phyloP scores from a whole-genome alignment of 306 rosid species.

The Trichosanthes cucumerina region DNA sequence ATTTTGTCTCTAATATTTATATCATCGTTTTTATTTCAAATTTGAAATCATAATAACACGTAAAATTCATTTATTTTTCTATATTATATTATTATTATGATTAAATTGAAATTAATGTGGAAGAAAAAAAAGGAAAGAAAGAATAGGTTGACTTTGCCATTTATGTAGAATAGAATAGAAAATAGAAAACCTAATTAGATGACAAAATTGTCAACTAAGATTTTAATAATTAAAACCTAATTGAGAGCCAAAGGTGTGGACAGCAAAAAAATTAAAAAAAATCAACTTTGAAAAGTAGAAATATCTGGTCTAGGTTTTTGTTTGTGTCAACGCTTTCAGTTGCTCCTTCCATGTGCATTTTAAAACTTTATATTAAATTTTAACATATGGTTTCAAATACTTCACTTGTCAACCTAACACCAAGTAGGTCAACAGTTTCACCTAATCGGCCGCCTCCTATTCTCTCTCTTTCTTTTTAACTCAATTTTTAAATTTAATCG shows the following conservation, averaged over 20 bases:
- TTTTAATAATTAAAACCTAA: background rate
- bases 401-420: background rate
- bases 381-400: background rate
- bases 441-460: background rate
- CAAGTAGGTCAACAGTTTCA: conserved; percentile 8
- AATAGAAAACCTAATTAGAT: background rate
- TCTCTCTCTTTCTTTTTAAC: background rate
- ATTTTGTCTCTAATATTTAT: background rate
- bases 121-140: background rate
- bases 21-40: no score
- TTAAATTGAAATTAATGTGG: background rate
- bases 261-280: background rate
- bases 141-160: background rate
- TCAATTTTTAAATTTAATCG: background rate
- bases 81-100: background rate
- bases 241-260: background rate
- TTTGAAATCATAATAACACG: no score
- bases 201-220: conserved; percentile 4
- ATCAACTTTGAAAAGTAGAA: background rate
- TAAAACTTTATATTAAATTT: background rate
- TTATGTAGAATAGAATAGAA: background rate
- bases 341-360: background rate
- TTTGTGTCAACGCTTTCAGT: background rate
- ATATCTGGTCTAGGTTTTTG: background rate
- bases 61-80: no score